phyloP scores from a whole-genome alignment of 1,139 yeast genomes.

The Protomyces lactucae-debilis region DNA sequence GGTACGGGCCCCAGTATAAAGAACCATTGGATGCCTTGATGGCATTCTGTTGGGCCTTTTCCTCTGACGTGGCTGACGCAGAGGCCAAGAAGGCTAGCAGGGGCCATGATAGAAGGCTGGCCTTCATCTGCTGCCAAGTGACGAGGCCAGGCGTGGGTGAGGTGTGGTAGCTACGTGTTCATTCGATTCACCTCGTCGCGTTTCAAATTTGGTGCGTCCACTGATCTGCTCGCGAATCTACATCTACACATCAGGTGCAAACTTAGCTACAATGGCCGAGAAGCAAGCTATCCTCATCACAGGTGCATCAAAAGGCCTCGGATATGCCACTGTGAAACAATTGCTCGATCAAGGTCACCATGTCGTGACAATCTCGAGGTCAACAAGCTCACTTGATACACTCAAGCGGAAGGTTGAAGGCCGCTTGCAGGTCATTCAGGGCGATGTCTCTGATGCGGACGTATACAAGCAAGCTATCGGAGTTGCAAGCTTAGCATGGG shows the following conservation, averaged over 20 bases:
- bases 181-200: too few species aligned
- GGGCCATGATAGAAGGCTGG: neutral
- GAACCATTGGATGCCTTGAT: constrained; percentile 29
- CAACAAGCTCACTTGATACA: constrained; percentile 35
- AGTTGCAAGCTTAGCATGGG: constrained; percentile 47
- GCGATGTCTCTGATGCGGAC: constrained; percentile 56
- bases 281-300: constrained; percentile 32
- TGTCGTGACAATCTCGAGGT: constrained; percentile 71
- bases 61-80: neutral
- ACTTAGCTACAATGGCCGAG: neutral
- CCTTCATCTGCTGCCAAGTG: neutral
- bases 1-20: constrained; percentile 85
- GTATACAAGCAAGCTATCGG: constrained; percentile 42
- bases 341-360: constrained; percentile 39
- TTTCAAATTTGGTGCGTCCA: too few species aligned
- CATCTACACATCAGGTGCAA: neutral
- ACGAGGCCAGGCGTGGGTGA: too few species aligned
- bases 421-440: constrained; percentile 44
- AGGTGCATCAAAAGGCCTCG: constrained; percentile 42
- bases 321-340: constrained; percentile 61
- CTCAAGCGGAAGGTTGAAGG: constrained; percentile 15
- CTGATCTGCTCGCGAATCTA: too few species aligned
- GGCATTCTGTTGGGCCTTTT: neutral
- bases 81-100: neutral
- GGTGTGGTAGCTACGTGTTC: too few species aligned